Evolutionary conservation across 768 basidiomycete genomes (phyloP), one percentile per base, ranked within the genome.

Genomic region (Trametes coccinea): DNA sequence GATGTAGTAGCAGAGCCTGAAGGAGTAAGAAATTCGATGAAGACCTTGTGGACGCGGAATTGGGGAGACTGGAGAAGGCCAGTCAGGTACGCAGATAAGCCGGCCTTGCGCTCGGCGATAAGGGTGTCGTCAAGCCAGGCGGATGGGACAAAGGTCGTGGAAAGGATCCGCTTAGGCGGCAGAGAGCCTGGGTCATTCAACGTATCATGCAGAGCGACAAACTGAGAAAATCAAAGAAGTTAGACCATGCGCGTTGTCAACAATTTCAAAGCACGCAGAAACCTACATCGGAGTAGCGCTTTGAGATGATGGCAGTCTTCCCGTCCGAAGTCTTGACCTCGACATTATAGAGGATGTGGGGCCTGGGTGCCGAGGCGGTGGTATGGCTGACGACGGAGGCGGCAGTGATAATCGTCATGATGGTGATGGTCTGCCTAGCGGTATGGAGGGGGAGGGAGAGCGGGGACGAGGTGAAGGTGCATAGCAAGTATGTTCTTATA

Each of bases 121-220:
- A 84, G 78, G 10, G 74, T 59, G 62, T 84, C 81, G 66, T 84
- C 80, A 14, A 80, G 73, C 82, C 84, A 84, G 2, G 80, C 80
- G 2, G 78, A 79, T 0, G 82, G 82, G 17, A 82, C 57, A 65
- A 84, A 80, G 1, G 75, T 76, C 8, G 79, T 82, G n/a, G 72
- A 70, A 5, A 84, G 70, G 22, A 79, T 72, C n/a, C 80, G 79
- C 71, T 82, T 84, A 3, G 83, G 80, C 10, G 84, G 83, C 9
- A 85, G 77, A 10, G 67, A 56, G 60, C 73, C 77, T 0, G 74
- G 69, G 60, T 80, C 77, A 46, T 73, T 71, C 30, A 82, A 69
- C n/a, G 72, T 66, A n/a, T 71, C 67, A 64, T 82, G 79, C 49
- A 83, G 75, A 14, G 73, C 63, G 22, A 73, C 67, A 53, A 79